Evolutionary conservation across 441 rosid genomes (phyloP).

Genomic region (Populus hybrid): DNA sequence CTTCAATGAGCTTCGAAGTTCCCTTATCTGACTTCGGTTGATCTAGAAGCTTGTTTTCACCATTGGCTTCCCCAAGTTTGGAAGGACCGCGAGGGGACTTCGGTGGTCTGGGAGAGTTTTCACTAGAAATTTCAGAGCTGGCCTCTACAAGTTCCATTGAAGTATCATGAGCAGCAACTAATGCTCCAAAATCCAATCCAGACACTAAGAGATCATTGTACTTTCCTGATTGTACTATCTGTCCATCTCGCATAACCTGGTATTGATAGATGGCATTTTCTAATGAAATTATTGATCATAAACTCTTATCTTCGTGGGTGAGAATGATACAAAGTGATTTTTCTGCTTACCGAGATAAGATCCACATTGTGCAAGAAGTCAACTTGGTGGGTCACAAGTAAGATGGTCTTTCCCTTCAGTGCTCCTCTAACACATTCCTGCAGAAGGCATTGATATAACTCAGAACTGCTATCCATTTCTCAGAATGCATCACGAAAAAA

Average conservation of each 20-base stretch:
- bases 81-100: constrained; percentile 26
- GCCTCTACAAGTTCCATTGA: constrained; percentile 89
- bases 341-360: constrained; percentile 56
- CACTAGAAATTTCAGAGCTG: constrained; percentile 29
- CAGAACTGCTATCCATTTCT: neutral
- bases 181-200: constrained; percentile 67
- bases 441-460: constrained; percentile 8
- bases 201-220: constrained; percentile 53
- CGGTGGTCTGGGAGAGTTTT: constrained; percentile 35
- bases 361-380: constrained; percentile 91
- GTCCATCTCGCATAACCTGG: constrained; percentile 89
- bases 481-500: neutral
- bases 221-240: constrained; percentile 84
- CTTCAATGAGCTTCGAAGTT: constrained; percentile 75
- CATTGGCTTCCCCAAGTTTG: constrained; percentile 39
- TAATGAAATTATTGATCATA: neutral
- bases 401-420: constrained; percentile 70
- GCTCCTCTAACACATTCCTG: constrained; percentile 90
- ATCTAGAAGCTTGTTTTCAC: constrained; percentile 46
- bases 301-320: neutral
- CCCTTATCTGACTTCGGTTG: constrained; percentile 48
- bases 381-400: constrained; percentile 94
- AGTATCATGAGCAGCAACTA: constrained; percentile 85
- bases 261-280: constrained; percentile 5
- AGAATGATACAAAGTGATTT: neutral